Base-by-base conservation (phyloP, 1,139 yeast species). In the Geotrichum macrosporum region DNA sequence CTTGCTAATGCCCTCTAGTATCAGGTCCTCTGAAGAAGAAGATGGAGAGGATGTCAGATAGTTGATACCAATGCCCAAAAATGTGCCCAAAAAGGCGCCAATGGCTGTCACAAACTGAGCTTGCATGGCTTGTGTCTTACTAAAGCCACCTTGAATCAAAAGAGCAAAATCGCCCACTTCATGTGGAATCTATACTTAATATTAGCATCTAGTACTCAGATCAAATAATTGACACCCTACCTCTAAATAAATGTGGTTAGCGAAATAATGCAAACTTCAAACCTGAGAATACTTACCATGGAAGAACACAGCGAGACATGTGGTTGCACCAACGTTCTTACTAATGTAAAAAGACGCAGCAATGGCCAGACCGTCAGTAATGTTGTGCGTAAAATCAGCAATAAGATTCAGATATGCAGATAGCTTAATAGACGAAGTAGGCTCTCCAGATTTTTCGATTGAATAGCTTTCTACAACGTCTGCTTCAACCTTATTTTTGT, bases 151-250 rank as follows among this genome's bases (percentile, higher is more conserved):
- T 55, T 80, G 80, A 47, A 80, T 70, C 50, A 81, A 65, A 31
- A 82, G 65, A 0, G 86, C 86, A 64, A 80, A 81, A 58, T 82
- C 89, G 43, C 87, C 86, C 48, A 81, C 74, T 57, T 81, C 85
- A 59, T 81, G 88, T 8, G 89, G 89, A 42, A 81, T 75, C 62
- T 82, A 44, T 1, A 15, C 20, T 21, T 24, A 15, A 5, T 18
- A 24, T 24, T 5, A 34, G 18, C 27, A n/a, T n/a, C n/a, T n/a
- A n/a, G n/a, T n/a, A n/a, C n/a, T n/a, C n/a, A n/a, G n/a, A n/a
- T n/a, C n/a, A n/a, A n/a, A n/a, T n/a, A n/a, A n/a, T n/a, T n/a
- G n/a, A n/a, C n/a, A n/a, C n/a, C 34, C 9, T 18, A 40, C 47
- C 40, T 44, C 45, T 40, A 19, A 24, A 21, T 12, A 22, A 22